Conservation (phyloP, 2,329 filamentous ascomycete species). For the Fusarium proliferatum region DNA sequence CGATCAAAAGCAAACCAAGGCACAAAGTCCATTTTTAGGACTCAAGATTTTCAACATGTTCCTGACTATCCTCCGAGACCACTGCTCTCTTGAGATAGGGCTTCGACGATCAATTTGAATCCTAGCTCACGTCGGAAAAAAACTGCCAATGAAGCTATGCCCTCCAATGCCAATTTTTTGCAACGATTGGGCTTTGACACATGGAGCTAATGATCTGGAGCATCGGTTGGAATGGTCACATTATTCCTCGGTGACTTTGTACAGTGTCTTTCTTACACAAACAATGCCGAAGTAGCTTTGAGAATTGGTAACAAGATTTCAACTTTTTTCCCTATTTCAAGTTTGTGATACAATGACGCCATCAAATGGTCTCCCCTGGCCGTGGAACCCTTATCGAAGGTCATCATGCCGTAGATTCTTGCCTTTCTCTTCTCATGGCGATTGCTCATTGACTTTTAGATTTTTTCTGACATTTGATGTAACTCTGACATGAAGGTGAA, state of each 20-base stretch:
- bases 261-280: background rate
- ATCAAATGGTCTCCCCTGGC: constrained; percentile 20
- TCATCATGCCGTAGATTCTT: background rate
- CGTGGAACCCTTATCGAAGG: background rate
- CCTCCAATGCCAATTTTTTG: constrained; percentile 24
- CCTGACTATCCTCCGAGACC: constrained; percentile 41
- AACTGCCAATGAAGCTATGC: constrained; percentile 37
- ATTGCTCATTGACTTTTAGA: constrained; percentile 13
- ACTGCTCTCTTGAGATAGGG: constrained; percentile 39
- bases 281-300: background rate
- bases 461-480: constrained; percentile 8
- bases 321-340: background rate
- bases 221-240: background rate
- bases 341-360: constrained; percentile 34
- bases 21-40: constrained; percentile 19
- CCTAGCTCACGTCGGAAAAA: constrained; percentile 36
- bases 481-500: constrained; percentile 1
- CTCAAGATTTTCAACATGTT: constrained; percentile 36
- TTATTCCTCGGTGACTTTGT: background rate
- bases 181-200: constrained; percentile 12
- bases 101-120: constrained; percentile 36
- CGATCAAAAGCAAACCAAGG: background rate
- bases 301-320: background rate
- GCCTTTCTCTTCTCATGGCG: background rate
- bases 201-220: constrained; percentile 16